Evolutionary conservation across 345 rosid species (phyloP), one percentile per base, ranked within the genome.

Genomic region (Aquilaria sinensis): DNA sequence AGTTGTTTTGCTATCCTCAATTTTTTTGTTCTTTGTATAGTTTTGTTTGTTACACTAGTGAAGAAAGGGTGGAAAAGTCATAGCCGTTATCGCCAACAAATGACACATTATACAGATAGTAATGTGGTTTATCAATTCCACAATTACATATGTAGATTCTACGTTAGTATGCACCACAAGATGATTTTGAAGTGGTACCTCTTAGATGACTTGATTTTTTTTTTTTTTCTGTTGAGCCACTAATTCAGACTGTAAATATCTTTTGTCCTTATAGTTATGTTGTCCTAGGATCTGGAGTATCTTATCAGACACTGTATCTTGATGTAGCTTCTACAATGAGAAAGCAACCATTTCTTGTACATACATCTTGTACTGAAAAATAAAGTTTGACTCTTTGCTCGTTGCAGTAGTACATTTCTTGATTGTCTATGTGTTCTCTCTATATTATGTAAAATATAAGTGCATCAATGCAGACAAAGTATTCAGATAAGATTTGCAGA

Each of bases 41-140:
- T 81, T 84, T 76, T 86, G 79, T 78, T 85, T 73, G 78, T 84
- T 90, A 85, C 82, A 94, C 90, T 73, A 80, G 79, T 86, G 81
- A 76, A 84, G 71, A 75, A 74, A 70, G 43, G 1, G 23, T 16
- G 23, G 8, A 37, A 64, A 77, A 70, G 49, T 72, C 73, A 78
- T 63, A 74, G 77, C 67, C 68, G 62, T 69, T 62, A 77, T 73
- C 67, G 75, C 70, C 74, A 75, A 81, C 78, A 80, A 76, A 80
- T 77, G 81, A 83, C 90, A 84, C 67, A 59, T 79, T 69, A 70
- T 67, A 56, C 64, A 67, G 77, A 78, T 65, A 70, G 86, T 79
- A 76, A 68, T 76, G 70, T 53, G 71, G 80, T 72, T 16, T 62
- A 70, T 77, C 80, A 65, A 69, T 72, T 76, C 78, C 81, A 78